These are phyloP conservation scores for Rosa persica DNA, from an alignment of 306 rosid genomes.

Conservation along the genomic window DNA sequence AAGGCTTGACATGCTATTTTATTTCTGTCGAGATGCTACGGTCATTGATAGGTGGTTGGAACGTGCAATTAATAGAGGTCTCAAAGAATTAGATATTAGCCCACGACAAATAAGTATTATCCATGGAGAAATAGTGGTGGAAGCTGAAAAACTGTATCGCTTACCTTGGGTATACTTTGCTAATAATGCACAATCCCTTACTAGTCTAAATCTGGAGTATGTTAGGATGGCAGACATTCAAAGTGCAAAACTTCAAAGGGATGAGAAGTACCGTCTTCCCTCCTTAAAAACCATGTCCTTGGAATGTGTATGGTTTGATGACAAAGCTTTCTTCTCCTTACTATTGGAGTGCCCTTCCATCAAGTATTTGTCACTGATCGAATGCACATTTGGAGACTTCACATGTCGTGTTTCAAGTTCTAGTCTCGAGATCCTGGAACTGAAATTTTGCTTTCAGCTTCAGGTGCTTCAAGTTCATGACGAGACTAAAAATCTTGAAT, in stretches of 20 bases:
- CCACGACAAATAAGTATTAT: neutral
- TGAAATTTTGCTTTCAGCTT: neutral
- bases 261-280: neutral
- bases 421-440: neutral
- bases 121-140: neutral
- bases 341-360: neutral
- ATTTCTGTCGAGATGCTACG: neutral
- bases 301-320: neutral
- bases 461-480: neutral
- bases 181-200: neutral
- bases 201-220: neutral
- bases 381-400: neutral
- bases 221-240: neutral
- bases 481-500: neutral
- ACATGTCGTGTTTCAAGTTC: neutral
- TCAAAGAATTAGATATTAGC: neutral
- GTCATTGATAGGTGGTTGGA: neutral
- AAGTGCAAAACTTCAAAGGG: neutral
- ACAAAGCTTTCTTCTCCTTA: neutral
- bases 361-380: neutral
- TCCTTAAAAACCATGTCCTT: neutral
- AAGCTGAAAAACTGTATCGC: neutral
- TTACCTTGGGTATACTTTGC: neutral
- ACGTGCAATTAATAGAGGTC: neutral
- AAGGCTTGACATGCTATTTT: neutral